These are phyloP conservation scores for Aspergillus fructus DNA, from an alignment of 2,329 filamentous ascomycete genomes.

Conservation along the genomic window DNA sequence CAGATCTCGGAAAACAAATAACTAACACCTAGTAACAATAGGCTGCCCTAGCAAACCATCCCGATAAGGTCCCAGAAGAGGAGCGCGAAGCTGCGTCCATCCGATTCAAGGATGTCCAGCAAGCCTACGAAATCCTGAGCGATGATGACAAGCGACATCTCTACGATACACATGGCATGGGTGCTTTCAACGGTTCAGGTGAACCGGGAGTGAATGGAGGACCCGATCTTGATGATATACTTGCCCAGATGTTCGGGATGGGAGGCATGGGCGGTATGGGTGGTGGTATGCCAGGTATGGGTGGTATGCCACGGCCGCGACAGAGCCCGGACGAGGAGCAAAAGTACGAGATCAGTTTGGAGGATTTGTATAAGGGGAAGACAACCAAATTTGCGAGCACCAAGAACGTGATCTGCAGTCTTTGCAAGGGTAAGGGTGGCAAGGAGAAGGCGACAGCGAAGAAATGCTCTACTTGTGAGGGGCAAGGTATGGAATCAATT, in stretches of 20 bases:
- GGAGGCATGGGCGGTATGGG: constrained; percentile 56
- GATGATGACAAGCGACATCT: constrained; percentile 90
- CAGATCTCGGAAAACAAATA: neutral
- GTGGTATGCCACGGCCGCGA: constrained; percentile 46
- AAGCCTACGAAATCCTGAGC: constrained; percentile 96
- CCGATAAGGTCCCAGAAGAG: constrained; percentile 89
- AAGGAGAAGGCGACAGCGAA: constrained; percentile 88
- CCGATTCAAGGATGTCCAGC: constrained; percentile 88
- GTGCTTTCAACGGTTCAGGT: constrained; percentile 80
- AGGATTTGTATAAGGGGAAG: constrained; percentile 98
- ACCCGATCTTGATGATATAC: constrained; percentile 82
- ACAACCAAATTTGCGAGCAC: constrained; percentile 95
- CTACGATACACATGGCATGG: constrained; percentile 95
- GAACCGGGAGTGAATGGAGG: constrained; percentile 63
- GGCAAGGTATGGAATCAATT: constrained; percentile 55
- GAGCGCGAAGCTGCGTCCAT: constrained; percentile 81
- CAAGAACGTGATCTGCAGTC: constrained; percentile 85
- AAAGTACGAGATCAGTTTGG: constrained; percentile 83
- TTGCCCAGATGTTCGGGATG: constrained; percentile 81
- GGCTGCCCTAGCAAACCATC: constrained; percentile 85
- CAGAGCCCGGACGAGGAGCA: constrained; percentile 84
- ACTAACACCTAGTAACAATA: constrained; percentile 35
- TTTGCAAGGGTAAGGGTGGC: constrained; percentile 85
- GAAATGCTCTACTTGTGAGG: constrained; percentile 80
- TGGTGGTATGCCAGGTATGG: constrained; percentile 41